Conservation (phyloP, 495 filamentous ascomycete genomes). For the Copromyces sp. region DNA sequence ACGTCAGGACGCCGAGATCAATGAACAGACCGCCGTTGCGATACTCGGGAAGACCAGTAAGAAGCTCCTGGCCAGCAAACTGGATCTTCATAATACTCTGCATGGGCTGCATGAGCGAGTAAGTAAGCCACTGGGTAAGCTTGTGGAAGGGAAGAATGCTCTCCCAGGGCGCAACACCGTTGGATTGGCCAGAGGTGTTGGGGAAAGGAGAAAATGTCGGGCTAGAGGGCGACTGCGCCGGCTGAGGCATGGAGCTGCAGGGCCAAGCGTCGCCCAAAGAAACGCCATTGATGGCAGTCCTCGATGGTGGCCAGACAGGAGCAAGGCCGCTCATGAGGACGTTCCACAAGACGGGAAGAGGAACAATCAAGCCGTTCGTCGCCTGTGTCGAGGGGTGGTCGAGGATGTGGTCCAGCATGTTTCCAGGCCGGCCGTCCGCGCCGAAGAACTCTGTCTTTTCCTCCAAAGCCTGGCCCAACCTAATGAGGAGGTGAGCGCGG, state of each 20-base stretch:
- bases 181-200: slow-evolving; percentile 23
- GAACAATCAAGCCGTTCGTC: slow-evolving; percentile 75
- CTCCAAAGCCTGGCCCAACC: slow-evolving; percentile 65
- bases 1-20: slow-evolving; percentile 66
- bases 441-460: slow-evolving; percentile 76
- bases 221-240: slow-evolving; percentile 43
- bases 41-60: slow-evolving; percentile 82
- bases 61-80: slow-evolving; percentile 65
- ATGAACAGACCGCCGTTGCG: slow-evolving; percentile 80
- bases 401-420: slow-evolving; percentile 95
- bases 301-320: slow-evolving; percentile 79
- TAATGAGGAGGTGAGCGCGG: slow-evolving; percentile 67
- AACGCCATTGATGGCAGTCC: slow-evolving; percentile 80
- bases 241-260: slow-evolving; percentile 68
- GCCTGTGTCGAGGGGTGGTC: slow-evolving; percentile 80
- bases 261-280: slow-evolving; percentile 93
- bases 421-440: slow-evolving; percentile 73
- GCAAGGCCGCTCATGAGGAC: slow-evolving; percentile 80
- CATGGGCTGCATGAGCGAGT: slow-evolving; percentile 85
- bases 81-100: slow-evolving; percentile 62
- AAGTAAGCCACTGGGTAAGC: slow-evolving; percentile 81
- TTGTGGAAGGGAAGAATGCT: slow-evolving; percentile 93
- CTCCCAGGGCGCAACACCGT: slow-evolving; percentile 66
- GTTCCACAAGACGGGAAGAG: slow-evolving; percentile 85
- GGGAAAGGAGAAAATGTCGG: slow-evolving; percentile 38